These are phyloP conservation scores for Penicillium canescens DNA, from an alignment of 495 filamentous ascomycete species.

Conservation along the genomic window DNA sequence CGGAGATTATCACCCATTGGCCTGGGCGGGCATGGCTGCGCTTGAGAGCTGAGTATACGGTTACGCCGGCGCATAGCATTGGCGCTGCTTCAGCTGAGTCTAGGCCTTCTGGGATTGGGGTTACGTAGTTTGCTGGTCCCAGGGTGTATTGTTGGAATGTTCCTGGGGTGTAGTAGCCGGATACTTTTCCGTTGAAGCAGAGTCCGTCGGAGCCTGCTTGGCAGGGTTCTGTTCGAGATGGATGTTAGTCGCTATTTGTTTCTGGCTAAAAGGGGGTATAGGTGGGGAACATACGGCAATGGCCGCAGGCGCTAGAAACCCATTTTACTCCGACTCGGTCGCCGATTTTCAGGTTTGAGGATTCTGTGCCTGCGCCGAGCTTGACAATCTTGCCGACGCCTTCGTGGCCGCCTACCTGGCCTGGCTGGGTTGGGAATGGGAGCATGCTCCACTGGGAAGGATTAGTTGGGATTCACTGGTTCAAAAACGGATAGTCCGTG, in stretches of 20 bases:
- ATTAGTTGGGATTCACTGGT: constrained; percentile 9
- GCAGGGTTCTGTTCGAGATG: constrained; percentile 42
- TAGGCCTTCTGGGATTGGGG: constrained; percentile 64
- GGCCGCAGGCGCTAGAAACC: constrained; percentile 46
- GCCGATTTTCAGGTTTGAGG: constrained; percentile 58
- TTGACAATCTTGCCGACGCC: constrained; percentile 62
- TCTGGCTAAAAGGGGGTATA: neutral
- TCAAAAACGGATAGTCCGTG: constrained; percentile 1
- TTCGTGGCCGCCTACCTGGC: constrained; percentile 68
- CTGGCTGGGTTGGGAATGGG: constrained; percentile 61
- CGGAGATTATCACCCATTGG: constrained; percentile 65
- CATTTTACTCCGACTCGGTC: constrained; percentile 67
- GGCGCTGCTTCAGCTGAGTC: constrained; percentile 61
- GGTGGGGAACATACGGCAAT: constrained; percentile 41
- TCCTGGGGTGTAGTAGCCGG: constrained; percentile 59
- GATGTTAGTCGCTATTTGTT: constrained; percentile 1
- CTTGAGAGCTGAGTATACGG: constrained; percentile 57
- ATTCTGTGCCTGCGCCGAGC: constrained; percentile 54
- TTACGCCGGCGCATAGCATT: constrained; percentile 63
- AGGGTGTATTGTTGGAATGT: constrained; percentile 76
- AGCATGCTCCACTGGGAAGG: constrained; percentile 49
- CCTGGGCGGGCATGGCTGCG: constrained; percentile 60
- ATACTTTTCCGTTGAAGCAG: constrained; percentile 58
- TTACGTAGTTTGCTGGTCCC: constrained; percentile 65
- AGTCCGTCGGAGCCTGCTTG: constrained; percentile 57